These are phyloP conservation scores for Melampsora americana DNA, from an alignment of 1,284 basidiomycete genomes.

Conservation along the genomic window DNA sequence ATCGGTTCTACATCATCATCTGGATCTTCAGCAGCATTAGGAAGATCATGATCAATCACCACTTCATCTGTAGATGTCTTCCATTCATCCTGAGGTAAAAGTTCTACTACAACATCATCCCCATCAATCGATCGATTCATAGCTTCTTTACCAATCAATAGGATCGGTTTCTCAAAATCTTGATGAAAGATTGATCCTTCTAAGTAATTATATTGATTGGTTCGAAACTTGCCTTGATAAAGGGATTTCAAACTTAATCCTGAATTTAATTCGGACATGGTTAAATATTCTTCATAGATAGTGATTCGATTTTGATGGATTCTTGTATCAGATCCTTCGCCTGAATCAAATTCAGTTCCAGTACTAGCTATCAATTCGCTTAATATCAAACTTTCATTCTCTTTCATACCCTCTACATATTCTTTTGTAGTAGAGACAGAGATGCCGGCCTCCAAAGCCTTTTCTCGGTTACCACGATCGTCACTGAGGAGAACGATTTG, in stretches of 20 bases:
- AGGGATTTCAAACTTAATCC: slow-evolving; percentile 81
- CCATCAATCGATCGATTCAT: slow-evolving; percentile 96
- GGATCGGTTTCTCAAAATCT: slow-evolving; percentile 70
- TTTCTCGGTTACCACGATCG: slow-evolving; percentile 77
- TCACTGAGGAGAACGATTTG: slow-evolving; percentile 78
- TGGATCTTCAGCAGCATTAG: slow-evolving; percentile 82
- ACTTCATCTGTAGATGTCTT: slow-evolving; percentile 88
- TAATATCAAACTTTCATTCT: slow-evolving; percentile 62
- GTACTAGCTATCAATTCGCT: slow-evolving; percentile 74
- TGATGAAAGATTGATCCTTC: slow-evolving; percentile 81
- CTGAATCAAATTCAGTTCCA: slow-evolving; percentile 56
- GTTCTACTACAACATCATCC: slow-evolving; percentile 85
- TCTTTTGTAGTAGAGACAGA: slow-evolving; percentile 65
- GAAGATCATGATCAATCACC: slow-evolving; percentile 65
- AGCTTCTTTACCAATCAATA: slow-evolving; percentile 81
- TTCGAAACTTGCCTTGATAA: slow-evolving; percentile 90
- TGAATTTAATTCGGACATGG: slow-evolving; percentile 69
- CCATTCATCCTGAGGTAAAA: slow-evolving; percentile 87
- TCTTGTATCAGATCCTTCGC: slow-evolving; percentile 30
- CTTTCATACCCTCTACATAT: slow-evolving; percentile 70
- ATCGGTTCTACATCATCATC: slow-evolving; percentile 61
- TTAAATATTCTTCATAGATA: slow-evolving; percentile 67
- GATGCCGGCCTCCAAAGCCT: slow-evolving; percentile 70
- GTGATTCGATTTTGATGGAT: slow-evolving; percentile 36
- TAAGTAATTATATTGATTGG: slow-evolving; percentile 92